Conservation (phyloP, 352 stramenopile species). For the Globisporangium spinosum region DNA sequence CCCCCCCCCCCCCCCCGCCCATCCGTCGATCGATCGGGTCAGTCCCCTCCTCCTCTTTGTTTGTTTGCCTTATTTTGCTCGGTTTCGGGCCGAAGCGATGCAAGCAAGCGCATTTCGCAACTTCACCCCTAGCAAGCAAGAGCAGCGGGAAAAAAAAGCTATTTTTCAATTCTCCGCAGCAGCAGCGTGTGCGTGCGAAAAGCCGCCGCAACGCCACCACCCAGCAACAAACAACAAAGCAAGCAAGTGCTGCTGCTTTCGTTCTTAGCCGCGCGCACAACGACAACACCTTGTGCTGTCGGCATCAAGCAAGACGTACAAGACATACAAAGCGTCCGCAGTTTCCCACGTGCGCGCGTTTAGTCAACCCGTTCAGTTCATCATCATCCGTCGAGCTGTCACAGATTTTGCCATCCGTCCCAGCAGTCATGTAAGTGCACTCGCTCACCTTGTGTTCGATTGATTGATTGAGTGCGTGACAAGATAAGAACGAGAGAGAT, state of each 20-base stretch:
- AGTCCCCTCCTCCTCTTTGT: background rate
- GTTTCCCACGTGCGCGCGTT: background rate
- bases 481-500: background rate
- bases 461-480: background rate
- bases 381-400: background rate
- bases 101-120: slow-evolving; percentile 17
- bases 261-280: background rate
- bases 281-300: background rate
- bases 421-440: background rate
- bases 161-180: slow-evolving; percentile 6
- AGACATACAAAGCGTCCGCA: background rate
- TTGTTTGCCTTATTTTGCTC: background rate
- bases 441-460: background rate
- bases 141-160: slow-evolving; percentile 3
- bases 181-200: slow-evolving; percentile 5
- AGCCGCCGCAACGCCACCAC: background rate
- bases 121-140: slow-evolving; percentile 25
- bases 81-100: slow-evolving; percentile 9
- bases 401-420: slow-evolving; percentile 1
- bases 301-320: background rate
- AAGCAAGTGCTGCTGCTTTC: slow-evolving; percentile 4
- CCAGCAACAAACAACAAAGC: background rate
- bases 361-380: background rate
- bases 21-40: too few species aligned
- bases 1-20: too few species aligned